These are phyloP conservation scores for Blastobotrys terrestris DNA, from an alignment of 805 yeast genomes.

Conservation along the genomic window DNA sequence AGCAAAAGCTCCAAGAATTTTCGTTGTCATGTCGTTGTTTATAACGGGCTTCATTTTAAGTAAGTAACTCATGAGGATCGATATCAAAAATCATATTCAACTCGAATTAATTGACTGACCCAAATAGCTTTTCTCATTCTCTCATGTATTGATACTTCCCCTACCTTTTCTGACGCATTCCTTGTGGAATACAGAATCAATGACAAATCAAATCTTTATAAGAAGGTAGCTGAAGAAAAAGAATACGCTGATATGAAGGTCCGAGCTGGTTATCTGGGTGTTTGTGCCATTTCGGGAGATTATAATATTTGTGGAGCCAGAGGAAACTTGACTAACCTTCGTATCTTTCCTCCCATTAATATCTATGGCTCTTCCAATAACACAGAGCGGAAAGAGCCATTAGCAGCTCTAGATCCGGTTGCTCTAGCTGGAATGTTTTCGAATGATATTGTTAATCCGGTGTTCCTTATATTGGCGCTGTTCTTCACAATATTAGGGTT, in stretches of 20 bases:
- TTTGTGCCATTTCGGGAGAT: slow-evolving; percentile 12
- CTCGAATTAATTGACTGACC: too few species aligned
- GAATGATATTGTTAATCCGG: slow-evolving; percentile 17
- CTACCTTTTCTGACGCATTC: slow-evolving; percentile 16
- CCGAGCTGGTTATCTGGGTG: slow-evolving; percentile 16
- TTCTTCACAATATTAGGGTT: slow-evolving; percentile 11
- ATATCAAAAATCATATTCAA: neutral
- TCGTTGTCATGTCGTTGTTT: slow-evolving; percentile 3
- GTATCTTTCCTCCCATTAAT: neutral
- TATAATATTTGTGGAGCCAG: slow-evolving; percentile 8
- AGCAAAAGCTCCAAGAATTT: slow-evolving; percentile 5
- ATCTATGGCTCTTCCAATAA: neutral
- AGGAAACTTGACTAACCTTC: slow-evolving; percentile 6
- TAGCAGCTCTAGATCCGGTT: slow-evolving; percentile 12
- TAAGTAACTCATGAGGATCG: neutral
- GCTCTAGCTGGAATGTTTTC: slow-evolving; percentile 15
- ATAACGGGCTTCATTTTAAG: slow-evolving; percentile 5
- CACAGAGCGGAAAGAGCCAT: neutral
- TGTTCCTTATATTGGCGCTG: slow-evolving; percentile 10
- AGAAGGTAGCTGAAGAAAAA: slow-evolving; percentile 5
- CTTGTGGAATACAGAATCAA: slow-evolving; percentile 16
- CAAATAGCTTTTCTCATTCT: slow-evolving; percentile 15
- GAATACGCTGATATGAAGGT: slow-evolving; percentile 8
- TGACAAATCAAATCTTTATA: slow-evolving; percentile 8
- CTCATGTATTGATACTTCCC: slow-evolving; percentile 9